Evolutionary conservation across 805 yeast species (phyloP).

Genomic region (Suhomyces sp.): DNA sequence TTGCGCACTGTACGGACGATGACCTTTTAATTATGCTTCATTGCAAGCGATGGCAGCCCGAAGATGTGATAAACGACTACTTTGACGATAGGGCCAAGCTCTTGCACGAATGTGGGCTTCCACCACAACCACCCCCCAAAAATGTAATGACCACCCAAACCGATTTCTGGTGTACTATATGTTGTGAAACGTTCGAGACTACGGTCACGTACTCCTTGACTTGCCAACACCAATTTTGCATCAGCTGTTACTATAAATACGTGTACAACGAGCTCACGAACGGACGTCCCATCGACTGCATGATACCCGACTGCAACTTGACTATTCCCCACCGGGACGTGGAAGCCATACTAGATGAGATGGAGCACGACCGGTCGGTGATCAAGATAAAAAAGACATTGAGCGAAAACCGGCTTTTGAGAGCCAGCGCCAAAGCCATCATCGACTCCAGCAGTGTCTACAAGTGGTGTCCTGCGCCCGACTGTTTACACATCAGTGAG

Average conservation of each 20-base stretch:
- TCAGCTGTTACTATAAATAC: conserved; percentile 64
- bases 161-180: conserved; percentile 39
- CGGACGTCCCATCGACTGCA: conserved; percentile 60
- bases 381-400: conserved; percentile 17
- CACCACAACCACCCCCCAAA: neutral
- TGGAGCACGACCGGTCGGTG: conserved; percentile 4
- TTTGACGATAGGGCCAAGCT: conserved; percentile 29
- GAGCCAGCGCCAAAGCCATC: conserved; percentile 46
- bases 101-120: conserved; percentile 27
- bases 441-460: conserved; percentile 49
- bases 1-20: conserved; percentile 27
- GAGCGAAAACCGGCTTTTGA: conserved; percentile 31
- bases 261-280: conserved; percentile 41
- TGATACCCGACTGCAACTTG: conserved; percentile 52
- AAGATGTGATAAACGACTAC: conserved; percentile 35
- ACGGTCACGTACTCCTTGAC: conserved; percentile 45
- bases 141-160: neutral
- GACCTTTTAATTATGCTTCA: conserved; percentile 37
- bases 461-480: conserved; percentile 85
- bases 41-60: conserved; percentile 37
- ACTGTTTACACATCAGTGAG: conserved; percentile 42
- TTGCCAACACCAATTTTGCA: conserved; percentile 74
- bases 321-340: conserved; percentile 43
- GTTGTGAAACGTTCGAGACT: conserved; percentile 55
- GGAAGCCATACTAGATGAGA: conserved; percentile 10